Conservation (phyloP, 31 red algal genomes). For the Asparagopsis taxiformis region DNA sequence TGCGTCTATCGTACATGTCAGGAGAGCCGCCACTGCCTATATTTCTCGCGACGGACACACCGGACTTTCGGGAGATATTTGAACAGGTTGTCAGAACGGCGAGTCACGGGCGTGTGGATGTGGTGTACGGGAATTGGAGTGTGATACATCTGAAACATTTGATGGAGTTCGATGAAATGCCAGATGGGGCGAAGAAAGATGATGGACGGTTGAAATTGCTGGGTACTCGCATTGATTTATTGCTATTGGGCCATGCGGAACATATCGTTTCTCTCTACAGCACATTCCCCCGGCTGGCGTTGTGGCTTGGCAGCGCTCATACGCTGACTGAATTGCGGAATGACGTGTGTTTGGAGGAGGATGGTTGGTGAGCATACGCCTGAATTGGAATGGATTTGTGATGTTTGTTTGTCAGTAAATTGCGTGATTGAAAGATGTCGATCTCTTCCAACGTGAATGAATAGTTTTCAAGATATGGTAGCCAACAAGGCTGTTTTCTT, state of each 20-base stretch:
- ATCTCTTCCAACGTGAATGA: no score
- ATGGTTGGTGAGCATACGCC: neutral
- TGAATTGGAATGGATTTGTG: no score
- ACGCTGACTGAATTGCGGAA: neutral
- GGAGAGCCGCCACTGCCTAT: conserved; percentile 31
- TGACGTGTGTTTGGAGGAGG: neutral
- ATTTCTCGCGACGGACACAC: conserved; percentile 44
- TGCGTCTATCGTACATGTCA: conserved; percentile 17
- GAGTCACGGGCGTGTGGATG: conserved; percentile 32
- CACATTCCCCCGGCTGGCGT: neutral
- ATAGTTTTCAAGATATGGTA: no score
- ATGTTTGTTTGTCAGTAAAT: no score
- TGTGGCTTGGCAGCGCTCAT: neutral
- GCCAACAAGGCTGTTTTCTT: no score
- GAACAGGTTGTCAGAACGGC: conserved; percentile 11
- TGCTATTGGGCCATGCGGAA: neutral
- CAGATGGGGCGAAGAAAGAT: neutral
- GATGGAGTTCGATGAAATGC: neutral
- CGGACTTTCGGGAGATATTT: conserved; percentile 22
- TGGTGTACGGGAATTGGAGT: conserved; percentile 23
- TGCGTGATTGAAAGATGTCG: no score
- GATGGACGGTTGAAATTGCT: neutral
- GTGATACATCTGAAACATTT: conserved; percentile 17
- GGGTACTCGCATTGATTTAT: neutral
- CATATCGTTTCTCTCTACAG: neutral